Evolutionary conservation across 2,329 filamentous ascomycete species (phyloP).

Genomic region (Colletotrichum liaoningense): DNA sequence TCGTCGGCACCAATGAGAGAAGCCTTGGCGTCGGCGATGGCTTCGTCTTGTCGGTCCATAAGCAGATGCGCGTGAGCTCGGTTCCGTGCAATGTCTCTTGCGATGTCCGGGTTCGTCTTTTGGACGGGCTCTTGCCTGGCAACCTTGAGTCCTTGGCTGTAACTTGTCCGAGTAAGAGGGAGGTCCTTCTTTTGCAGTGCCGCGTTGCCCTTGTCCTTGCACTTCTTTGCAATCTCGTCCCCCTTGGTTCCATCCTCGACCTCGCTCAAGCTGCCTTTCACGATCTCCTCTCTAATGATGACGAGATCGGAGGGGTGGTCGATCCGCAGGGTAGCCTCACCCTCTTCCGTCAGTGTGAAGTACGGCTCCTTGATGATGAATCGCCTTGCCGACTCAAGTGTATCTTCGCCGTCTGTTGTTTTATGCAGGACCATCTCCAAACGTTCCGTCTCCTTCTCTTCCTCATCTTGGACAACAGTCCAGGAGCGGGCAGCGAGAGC

Average conservation of each 20-base stretch:
- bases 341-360: constrained; percentile 54
- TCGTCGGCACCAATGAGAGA: constrained; percentile 42
- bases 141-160: constrained; percentile 41
- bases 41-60: constrained; percentile 45
- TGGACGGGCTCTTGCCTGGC: neutral
- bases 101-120: constrained; percentile 32
- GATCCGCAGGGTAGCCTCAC: constrained; percentile 52
- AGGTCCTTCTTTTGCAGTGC: constrained; percentile 41
- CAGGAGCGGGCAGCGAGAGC: constrained; percentile 42
- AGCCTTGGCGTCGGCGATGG: constrained; percentile 41
- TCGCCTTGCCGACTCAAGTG: constrained; percentile 46
- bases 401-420: constrained; percentile 44
- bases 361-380: constrained; percentile 63
- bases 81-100: constrained; percentile 47
- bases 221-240: constrained; percentile 34
- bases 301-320: constrained; percentile 48
- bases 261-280: neutral
- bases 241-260: neutral
- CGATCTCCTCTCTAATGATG: constrained; percentile 8
- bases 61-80: constrained; percentile 47
- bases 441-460: constrained; percentile 41
- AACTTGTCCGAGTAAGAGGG: constrained; percentile 39
- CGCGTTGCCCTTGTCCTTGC: constrained; percentile 44
- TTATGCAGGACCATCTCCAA: constrained; percentile 49
- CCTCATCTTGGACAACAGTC: constrained; percentile 45